Evolutionary conservation across 2,329 filamentous ascomycete genomes (phyloP), one percentile per base, ranked within the genome.

Genomic region (Diaporthe destruens): DNA sequence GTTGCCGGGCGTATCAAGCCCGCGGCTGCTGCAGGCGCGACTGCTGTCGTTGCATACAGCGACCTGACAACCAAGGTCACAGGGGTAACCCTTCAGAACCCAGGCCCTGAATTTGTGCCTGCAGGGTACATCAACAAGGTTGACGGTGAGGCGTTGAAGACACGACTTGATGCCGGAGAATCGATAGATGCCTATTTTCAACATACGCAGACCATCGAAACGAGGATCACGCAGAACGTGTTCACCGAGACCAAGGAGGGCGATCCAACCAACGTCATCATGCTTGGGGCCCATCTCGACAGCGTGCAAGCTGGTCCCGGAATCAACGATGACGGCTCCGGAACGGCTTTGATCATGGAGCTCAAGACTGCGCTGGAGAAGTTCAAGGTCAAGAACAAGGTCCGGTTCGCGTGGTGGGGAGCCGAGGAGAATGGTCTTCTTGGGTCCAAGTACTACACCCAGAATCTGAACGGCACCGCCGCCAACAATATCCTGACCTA

Each of bases 261-360:
- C 1, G 84, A 86, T 68, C 80, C 79, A 0, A 78, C 80, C 68
- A 86, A 85, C 44, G 79, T 84, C 0, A 78, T 85, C 44, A 80
- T 84, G 76, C 77, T 85, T 0, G 84, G 84, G n/a, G 84, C 83
- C 0, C 84, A 86, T 72, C 80, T 84, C 0, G 84, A 86, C 77
- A 82, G 81, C 0, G 84, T 85, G 3, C 80, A 82, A 29, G 82
- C 81, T 8, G 85, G 84, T 0, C 81, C 84, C 0, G 85, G 84
- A 3, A 83, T 86, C 72, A 86, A 86, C 67, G 85, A 86, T 49
- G 83, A 86, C 63, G 85, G 85, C 81, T 0, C 84, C 83, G n/a
- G 80, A 80, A 1, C 79, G 82, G 0, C 80, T 82, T 0, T 77
- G 57, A 61, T 85, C 32, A 77, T 86, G 0, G 84, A 85, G 71